These are phyloP conservation scores for Lichenothelia convexa DNA, from an alignment of 495 filamentous ascomycete genomes.

Conservation along the genomic window DNA sequence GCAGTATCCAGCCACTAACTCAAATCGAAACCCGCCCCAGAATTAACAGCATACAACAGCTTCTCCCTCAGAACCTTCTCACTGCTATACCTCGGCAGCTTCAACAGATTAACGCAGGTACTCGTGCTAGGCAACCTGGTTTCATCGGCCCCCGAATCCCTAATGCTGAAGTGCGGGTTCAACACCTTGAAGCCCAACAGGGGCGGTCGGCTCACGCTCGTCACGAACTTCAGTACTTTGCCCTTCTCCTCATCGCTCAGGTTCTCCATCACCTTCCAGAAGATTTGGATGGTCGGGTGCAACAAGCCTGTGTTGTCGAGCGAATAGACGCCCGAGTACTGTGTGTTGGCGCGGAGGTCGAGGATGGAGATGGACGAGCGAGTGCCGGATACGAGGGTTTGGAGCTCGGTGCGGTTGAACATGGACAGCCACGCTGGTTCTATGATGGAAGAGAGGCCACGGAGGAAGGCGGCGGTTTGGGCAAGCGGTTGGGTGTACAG, in stretches of 20 bases:
- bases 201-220: slow-evolving; percentile 80
- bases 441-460: slow-evolving; percentile 72
- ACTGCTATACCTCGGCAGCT: slow-evolving; percentile 67
- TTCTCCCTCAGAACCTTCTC: slow-evolving; percentile 49
- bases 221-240: slow-evolving; percentile 90
- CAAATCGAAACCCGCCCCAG: slow-evolving; percentile 89
- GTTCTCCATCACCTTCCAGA: slow-evolving; percentile 77
- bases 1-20: no score
- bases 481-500: slow-evolving; percentile 55
- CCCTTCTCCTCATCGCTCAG: slow-evolving; percentile 57
- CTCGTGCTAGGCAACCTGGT: slow-evolving; percentile 76
- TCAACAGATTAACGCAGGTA: slow-evolving; percentile 91
- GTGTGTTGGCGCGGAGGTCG: slow-evolving; percentile 71
- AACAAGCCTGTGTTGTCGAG: slow-evolving; percentile 77
- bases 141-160: slow-evolving; percentile 70
- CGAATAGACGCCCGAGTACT: slow-evolving; percentile 70
- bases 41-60: slow-evolving; percentile 75
- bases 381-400: slow-evolving; percentile 80
- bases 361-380: slow-evolving; percentile 68
- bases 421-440: slow-evolving; percentile 85
- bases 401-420: slow-evolving; percentile 93
- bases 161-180: slow-evolving; percentile 72
- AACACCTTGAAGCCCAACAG: slow-evolving; percentile 77
- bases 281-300: slow-evolving; percentile 66
- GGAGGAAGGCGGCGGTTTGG: slow-evolving; percentile 76